Evolutionary conservation across 2,329 filamentous ascomycete genomes (phyloP).

Genomic region (Daldinia sp.): DNA sequence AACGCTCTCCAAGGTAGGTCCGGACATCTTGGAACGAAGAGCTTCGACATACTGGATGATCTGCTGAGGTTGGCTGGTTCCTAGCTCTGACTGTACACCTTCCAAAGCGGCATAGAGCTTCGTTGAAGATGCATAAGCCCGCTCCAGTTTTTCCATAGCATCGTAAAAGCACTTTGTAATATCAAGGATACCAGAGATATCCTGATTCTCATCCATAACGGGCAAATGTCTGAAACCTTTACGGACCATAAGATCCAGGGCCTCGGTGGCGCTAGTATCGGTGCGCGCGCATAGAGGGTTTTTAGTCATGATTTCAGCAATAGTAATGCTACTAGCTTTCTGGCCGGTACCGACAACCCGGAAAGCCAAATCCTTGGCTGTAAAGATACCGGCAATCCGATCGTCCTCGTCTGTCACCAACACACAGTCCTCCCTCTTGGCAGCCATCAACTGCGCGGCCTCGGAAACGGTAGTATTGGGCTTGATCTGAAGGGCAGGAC

Average conservation of each 20-base stretch:
- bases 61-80: constrained; percentile 94
- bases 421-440: constrained; percentile 97
- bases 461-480: constrained; percentile 92
- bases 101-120: constrained; percentile 98
- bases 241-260: constrained; percentile 95
- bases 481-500: constrained; percentile 96
- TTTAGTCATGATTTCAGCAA: constrained; percentile 99
- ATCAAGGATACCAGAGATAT: constrained; percentile 96
- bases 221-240: constrained; percentile 98
- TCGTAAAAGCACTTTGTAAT: constrained; percentile 99
- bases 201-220: constrained; percentile 99
- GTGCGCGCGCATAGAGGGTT: constrained; percentile 97
- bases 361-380: constrained; percentile 97
- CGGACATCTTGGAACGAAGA: constrained; percentile 94
- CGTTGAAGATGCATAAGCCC: constrained; percentile 96
- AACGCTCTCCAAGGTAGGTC: constrained; percentile 93
- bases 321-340: constrained; percentile 89
- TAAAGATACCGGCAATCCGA: constrained; percentile 97
- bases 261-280: constrained; percentile 97
- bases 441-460: constrained; percentile 97
- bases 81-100: constrained; percentile 96
- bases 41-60: constrained; percentile 99
- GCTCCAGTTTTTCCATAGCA: constrained; percentile 99
- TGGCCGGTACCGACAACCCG: constrained; percentile 90
- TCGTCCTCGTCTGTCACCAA: constrained; percentile 98